Evolutionary conservation across 2,329 filamentous ascomycete species (phyloP), one percentile per base, ranked within the genome.

Genomic region (Fusarium tricinctum): DNA sequence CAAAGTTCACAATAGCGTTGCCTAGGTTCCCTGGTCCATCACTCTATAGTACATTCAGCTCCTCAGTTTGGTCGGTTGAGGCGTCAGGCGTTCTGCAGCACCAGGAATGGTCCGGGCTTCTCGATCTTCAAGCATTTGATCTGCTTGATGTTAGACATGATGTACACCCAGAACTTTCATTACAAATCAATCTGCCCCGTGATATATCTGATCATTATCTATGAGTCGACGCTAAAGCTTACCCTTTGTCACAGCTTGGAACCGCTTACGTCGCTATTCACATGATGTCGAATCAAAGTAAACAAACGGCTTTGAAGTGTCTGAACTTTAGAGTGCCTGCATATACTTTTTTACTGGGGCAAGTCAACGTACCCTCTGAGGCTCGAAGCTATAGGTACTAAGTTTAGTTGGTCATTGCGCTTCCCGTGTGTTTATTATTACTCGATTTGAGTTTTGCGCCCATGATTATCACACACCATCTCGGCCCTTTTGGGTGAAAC

Each of bases 11-110:
- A 33, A 43, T 45, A 17, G 22, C 26, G 66, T 70, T 70, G 66
- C 59, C 66, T 42, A 43, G 66, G 66, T 46, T 70, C 49, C 61
- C 28, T 19, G 19, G 35, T 60, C 54, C 50, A 62, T 60, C 46
- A 56, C 62, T 47, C 8, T 12, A 28, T 9, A 28, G 35, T 51
- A 46, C 48, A 56, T 42, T 39, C 49, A 48, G 42, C 62, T 56
- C 30, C 33, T 30, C 48, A 38, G 33, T 55, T 40, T 19, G 32
- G 26, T 63, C 38, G 43, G 26, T 32, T 47, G 45, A 30, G 30
- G 48, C 39, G 48, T 32, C n/a, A 38, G 49, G 56, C 54, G 38
- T 65, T 65, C 60, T 52, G 65, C 53, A 60, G 47, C 60, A 47
- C 39, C 58, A 42, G 15, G 14, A 35, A 58, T 51, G 20, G 10